phyloP scores from a whole-genome alignment of 1,284 basidiomycete species.

The Trichosporon asahii region DNA sequence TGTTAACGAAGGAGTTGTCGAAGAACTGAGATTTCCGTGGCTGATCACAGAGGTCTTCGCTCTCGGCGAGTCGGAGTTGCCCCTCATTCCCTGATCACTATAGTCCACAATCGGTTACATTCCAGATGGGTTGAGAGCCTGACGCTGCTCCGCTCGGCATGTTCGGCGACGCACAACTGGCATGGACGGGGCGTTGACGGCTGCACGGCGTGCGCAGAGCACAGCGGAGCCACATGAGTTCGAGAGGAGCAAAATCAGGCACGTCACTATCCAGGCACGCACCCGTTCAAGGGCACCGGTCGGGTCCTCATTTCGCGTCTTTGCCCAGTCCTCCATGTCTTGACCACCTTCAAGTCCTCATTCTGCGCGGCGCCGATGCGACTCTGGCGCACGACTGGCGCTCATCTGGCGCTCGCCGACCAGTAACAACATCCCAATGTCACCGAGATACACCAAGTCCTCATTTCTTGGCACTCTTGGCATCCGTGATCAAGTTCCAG shows the following conservation, averaged over 20 bases:
- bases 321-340: neutral
- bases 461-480: conserved; percentile 5
- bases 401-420: neutral
- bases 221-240: too few relatives aligned
- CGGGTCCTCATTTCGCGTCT: neutral
- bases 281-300: neutral
- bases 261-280: neutral
- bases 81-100: too few relatives aligned
- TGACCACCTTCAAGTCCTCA: neutral
- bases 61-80: neutral
- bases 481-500: neutral
- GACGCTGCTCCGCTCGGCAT: too few relatives aligned
- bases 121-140: too few relatives aligned
- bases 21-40: too few relatives aligned
- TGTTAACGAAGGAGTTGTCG: too few relatives aligned
- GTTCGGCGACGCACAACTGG: too few relatives aligned
- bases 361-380: neutral
- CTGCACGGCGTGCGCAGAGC: neutral
- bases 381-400: neutral
- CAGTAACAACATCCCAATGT: neutral
- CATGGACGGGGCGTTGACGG: too few relatives aligned
- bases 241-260: neutral
- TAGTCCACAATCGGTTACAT: too few relatives aligned
- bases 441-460: conserved; percentile 6
- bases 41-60: too few relatives aligned